Evolutionary conservation across 768 basidiomycete genomes (phyloP).

Genomic region (Suillus subaureus): DNA sequence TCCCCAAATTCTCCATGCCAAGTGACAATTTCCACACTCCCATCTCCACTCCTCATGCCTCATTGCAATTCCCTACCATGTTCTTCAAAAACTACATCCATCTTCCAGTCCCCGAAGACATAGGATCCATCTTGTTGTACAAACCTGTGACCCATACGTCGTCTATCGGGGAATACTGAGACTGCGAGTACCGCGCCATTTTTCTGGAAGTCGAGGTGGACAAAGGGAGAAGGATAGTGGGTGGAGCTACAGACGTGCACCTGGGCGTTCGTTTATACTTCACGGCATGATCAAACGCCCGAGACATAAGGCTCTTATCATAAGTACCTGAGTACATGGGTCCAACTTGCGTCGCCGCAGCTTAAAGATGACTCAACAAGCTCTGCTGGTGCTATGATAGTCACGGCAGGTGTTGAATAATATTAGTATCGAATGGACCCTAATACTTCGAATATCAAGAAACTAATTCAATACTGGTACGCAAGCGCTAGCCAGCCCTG

Average conservation of each 20-base stretch:
- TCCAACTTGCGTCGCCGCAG: not conserved
- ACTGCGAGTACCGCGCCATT: not conserved
- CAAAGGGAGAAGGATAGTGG: not conserved
- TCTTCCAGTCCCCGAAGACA: not conserved
- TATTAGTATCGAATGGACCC: not conserved
- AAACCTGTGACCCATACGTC: not conserved
- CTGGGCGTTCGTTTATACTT: not conserved
- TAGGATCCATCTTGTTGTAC: not conserved
- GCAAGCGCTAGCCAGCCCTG: not conserved
- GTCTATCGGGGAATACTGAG: not conserved
- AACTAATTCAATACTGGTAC: not conserved
- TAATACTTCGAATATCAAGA: not conserved
- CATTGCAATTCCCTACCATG: not conserved
- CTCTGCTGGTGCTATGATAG: not conserved
- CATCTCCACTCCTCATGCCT: too few relatives aligned
- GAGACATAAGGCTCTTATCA: not conserved
- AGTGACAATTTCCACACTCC: not conserved
- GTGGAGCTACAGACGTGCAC: not conserved
- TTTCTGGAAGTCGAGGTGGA: not conserved
- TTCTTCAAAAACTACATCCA: not conserved
- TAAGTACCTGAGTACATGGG: not conserved
- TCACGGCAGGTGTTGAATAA: not conserved
- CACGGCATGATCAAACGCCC: not conserved
- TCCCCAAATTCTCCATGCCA: not conserved
- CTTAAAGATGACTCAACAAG: not conserved